Conservation (phyloP, 352 stramenopile species). For the Globisporangium spiculum region DNA sequence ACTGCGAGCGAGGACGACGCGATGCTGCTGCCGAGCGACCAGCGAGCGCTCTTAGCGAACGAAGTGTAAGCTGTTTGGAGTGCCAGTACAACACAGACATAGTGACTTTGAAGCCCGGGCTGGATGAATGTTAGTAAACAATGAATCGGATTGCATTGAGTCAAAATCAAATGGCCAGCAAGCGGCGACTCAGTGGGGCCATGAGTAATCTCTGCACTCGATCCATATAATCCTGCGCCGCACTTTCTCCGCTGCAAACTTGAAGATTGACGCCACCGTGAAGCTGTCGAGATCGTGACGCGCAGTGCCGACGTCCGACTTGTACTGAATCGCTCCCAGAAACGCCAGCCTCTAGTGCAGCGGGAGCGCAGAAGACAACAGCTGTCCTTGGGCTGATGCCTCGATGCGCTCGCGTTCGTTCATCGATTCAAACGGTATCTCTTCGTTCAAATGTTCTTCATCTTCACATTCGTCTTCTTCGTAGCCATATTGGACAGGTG, state of each 20-base stretch:
- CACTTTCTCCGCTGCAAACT: neutral
- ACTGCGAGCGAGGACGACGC: conserved; percentile 1
- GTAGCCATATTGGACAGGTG: neutral
- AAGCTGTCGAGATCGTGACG: neutral
- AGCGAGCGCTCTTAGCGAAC: neutral
- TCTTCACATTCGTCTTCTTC: neutral
- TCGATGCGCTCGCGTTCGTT: neutral
- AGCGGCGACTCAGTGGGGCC: too few species aligned
- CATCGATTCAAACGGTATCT: neutral
- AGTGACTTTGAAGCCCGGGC: conserved; percentile 45
- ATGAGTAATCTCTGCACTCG: too few species aligned
- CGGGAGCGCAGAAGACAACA: neutral
- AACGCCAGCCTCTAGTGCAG: neutral
- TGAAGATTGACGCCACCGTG: neutral
- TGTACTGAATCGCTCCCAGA: neutral
- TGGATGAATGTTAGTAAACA: too few species aligned
- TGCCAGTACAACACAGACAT: too few species aligned
- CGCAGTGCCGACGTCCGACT: neutral
- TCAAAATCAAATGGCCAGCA: too few species aligned
- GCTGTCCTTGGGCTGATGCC: neutral
- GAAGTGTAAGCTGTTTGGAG: conserved; percentile 20
- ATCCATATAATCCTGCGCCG: neutral
- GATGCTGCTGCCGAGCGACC: conserved; percentile 22
- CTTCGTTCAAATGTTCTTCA: neutral
- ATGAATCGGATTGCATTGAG: too few species aligned